Evolutionary conservation across 2,329 filamentous ascomycete species (phyloP).

Genomic region (Pezicula radicicola): DNA sequence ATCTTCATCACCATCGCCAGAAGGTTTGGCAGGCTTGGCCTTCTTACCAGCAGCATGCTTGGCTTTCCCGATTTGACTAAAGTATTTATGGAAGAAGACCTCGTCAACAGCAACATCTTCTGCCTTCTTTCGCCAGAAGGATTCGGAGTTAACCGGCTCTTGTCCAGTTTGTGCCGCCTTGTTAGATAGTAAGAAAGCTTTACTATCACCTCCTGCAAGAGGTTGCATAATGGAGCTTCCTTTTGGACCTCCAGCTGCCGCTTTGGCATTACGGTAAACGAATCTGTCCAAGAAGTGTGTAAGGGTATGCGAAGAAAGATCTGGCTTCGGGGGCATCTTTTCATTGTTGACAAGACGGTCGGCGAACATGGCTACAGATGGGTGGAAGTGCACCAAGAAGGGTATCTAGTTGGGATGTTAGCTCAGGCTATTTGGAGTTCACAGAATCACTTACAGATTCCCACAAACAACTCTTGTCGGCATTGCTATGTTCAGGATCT

Average conservation of each 20-base stretch:
- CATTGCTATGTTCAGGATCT: slow-evolving; percentile 87
- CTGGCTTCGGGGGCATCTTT: slow-evolving; percentile 80
- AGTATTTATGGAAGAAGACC: slow-evolving; percentile 98
- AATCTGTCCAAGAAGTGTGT: slow-evolving; percentile 98
- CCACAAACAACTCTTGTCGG: slow-evolving; percentile 92
- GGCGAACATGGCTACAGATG: slow-evolving; percentile 85
- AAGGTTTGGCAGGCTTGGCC: slow-evolving; percentile 52
- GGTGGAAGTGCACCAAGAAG: slow-evolving; percentile 82
- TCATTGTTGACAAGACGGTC: slow-evolving; percentile 65
- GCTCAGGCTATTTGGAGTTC: background rate
- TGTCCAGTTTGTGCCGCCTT: slow-evolving; percentile 44
- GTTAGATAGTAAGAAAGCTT: slow-evolving; percentile 56
- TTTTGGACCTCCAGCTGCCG: slow-evolving; percentile 56
- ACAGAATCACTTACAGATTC: slow-evolving; percentile 60
- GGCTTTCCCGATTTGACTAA: slow-evolving; percentile 68
- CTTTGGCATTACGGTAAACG: slow-evolving; percentile 92
- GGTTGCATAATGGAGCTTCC: slow-evolving; percentile 97
- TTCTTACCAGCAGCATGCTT: slow-evolving; percentile 51
- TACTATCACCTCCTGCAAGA: slow-evolving; percentile 60
- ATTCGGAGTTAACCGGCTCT: slow-evolving; percentile 75
- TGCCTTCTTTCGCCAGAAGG: slow-evolving; percentile 89
- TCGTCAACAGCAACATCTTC: slow-evolving; percentile 88
- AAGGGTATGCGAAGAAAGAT: slow-evolving; percentile 84
- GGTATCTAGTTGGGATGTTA: slow-evolving; percentile 44
- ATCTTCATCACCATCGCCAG: slow-evolving; percentile 35